Evolutionary conservation across 2,329 filamentous ascomycete genomes (phyloP), one percentile per base, ranked within the genome.

Genomic region (Calonectria pseudoturangicola): DNA sequence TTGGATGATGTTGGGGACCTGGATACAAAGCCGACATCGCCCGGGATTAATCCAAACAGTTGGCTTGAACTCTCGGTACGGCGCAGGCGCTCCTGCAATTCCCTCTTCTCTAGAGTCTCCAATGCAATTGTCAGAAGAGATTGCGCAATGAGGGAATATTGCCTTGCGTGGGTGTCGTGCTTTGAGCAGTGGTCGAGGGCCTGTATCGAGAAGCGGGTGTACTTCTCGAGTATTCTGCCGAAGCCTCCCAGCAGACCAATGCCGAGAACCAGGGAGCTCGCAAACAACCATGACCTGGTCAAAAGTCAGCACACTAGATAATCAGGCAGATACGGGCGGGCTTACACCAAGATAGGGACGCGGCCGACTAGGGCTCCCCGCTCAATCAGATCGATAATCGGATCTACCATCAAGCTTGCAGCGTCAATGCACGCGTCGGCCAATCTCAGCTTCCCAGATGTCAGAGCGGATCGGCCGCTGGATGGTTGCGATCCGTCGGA

Each of bases 401-500:
- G 83, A 70, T 89, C 88, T 1, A 89, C 85, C 87, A 90, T 89
- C 30, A 90, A 74, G 62, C 87, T 88, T 1, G 88, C 88, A 0
- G 88, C 88, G 63, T 90, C 88, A 41, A 90, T 89, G 33, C 88
- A 90, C 1, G 88, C 88, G 76, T 90, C 88, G 0, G 88, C 88
- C 9, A 90, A 80, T 72, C 86, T 89, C 0, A 87, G 85, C 74
- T 88, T 88, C 1, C 86, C 87, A 0, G 86, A 86, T 6, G 80
- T 78, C 68, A 82, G 62, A 25, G 76, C 76, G 36, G 77, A 75
- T 30, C 75, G 70, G 0, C 70, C 75, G 30, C 69, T 51, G 0
- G 78, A 56, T 5, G 75, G 41, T 0, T 76, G 68, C 0, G 81
- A 73, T 4, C 75, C 80, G 12, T 87, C 86, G 0, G 85, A 84